These are phyloP conservation scores for Gilbertella persicaria DNA, from an alignment of 371 early-diverging fungal genomes.

Conservation along the genomic window DNA sequence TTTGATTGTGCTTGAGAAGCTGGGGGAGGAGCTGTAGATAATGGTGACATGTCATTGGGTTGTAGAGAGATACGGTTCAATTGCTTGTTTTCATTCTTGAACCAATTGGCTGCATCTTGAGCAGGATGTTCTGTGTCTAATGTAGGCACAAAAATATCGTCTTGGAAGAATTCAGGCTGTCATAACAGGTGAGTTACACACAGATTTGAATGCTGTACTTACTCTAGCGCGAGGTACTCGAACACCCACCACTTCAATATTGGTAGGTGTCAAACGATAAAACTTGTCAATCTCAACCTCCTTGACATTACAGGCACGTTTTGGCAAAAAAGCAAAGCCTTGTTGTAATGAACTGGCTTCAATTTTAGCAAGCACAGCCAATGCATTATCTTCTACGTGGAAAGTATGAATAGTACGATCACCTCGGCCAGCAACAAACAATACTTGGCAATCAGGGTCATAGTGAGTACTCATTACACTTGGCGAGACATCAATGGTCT, in stretches of 20 bases:
- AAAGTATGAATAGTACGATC: conserved; percentile 54
- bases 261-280: conserved; percentile 66
- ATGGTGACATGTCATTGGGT: conserved; percentile 62
- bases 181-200: not conserved
- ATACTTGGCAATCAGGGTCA: conserved; percentile 66
- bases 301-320: conserved; percentile 61
- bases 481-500: conserved; percentile 72
- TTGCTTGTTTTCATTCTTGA: conserved; percentile 36
- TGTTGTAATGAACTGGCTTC: conserved; percentile 66
- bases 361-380: conserved; percentile 59
- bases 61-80: conserved; percentile 45
- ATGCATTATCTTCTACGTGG: conserved; percentile 23
- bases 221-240: conserved; percentile 73
- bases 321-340: conserved; percentile 69
- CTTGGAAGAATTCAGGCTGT: conserved; percentile 83
- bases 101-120: conserved; percentile 60
- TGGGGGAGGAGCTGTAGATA: conserved; percentile 52
- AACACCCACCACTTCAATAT: conserved; percentile 72
- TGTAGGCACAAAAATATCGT: conserved; percentile 79
- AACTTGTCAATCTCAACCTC: conserved; percentile 69
- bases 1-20: conserved; percentile 34
- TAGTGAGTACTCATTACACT: conserved; percentile 69
- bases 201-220: conserved; percentile 11
- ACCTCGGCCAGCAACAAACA: conserved; percentile 69
- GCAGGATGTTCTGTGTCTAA: conserved; percentile 53